These are phyloP conservation scores for Asterophora parasitica DNA, from an alignment of 768 basidiomycete genomes.

Conservation along the genomic window DNA sequence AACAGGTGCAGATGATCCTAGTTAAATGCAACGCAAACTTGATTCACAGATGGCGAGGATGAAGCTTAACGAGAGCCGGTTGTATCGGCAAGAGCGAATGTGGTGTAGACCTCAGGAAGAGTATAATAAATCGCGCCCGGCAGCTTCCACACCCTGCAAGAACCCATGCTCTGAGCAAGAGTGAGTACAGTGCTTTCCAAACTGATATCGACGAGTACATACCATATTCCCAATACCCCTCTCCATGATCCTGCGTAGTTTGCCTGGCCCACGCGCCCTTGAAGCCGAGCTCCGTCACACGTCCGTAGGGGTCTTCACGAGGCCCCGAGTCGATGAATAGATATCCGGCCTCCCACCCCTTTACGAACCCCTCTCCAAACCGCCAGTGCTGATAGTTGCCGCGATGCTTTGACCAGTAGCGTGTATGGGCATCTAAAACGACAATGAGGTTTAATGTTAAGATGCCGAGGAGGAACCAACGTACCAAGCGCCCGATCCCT, in stretches of 20 bases:
- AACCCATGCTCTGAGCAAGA: constrained; percentile 52
- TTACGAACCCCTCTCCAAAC: constrained; percentile 58
- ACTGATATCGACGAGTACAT: constrained; percentile 13
- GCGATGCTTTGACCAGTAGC: constrained; percentile 43
- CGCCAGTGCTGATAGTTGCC: constrained; percentile 64
- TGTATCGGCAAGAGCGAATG: no score
- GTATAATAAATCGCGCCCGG: constrained; percentile 31
- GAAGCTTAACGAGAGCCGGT: no score
- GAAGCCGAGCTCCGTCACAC: constrained; percentile 60
- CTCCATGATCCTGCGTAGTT: constrained; percentile 40
- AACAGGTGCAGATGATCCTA: no score
- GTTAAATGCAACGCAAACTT: no score
- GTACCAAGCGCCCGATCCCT: constrained; percentile 30
- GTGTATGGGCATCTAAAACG: constrained; percentile 30
- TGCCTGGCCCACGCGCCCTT: constrained; percentile 51
- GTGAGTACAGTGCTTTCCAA: not conserved
- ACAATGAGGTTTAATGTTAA: constrained; percentile 3
- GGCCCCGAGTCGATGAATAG: constrained; percentile 39
- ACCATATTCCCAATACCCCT: constrained; percentile 66
- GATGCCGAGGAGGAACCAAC: constrained; percentile 4
- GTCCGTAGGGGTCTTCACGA: constrained; percentile 12
- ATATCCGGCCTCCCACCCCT: constrained; percentile 72
- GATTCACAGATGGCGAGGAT: no score
- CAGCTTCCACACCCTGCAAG: constrained; percentile 46
- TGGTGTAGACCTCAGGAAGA: constrained; percentile 12